Conservation (phyloP, 1,284 basidiomycete genomes). For the Clitocybe nebularis region DNA sequence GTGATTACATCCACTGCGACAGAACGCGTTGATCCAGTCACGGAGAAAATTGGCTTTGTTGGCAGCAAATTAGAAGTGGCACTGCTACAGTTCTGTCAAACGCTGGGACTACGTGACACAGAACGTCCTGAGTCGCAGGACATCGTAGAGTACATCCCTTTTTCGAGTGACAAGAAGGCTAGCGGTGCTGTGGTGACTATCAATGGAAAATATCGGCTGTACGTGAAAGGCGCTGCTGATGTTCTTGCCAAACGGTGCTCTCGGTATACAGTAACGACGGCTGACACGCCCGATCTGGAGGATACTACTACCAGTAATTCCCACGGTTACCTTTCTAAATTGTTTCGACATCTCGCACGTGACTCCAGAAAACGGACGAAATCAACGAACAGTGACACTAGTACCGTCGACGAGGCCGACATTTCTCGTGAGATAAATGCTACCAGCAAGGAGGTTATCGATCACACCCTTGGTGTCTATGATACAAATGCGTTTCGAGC, state of each 20-base stretch:
- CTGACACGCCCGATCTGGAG: too few species aligned
- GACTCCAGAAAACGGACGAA: too few species aligned
- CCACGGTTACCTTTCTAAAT: too few species aligned
- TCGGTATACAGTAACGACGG: too few species aligned
- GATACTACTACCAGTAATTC: too few species aligned
- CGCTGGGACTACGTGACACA: constrained; percentile 66
- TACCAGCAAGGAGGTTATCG: too few species aligned
- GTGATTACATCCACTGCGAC: constrained; percentile 96
- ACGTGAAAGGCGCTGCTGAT: constrained; percentile 93
- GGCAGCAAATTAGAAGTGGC: constrained; percentile 98
- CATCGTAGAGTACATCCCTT: constrained; percentile 89
- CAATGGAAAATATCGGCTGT: constrained; percentile 62
- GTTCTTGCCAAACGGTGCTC: constrained; percentile 82
- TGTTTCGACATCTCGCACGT: too few species aligned
- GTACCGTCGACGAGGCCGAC: too few species aligned
- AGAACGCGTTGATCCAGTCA: constrained; percentile 72
- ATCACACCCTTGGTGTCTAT: too few species aligned
- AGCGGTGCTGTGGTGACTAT: constrained; percentile 88
- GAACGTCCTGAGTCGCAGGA: constrained; percentile 62
- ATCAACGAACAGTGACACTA: too few species aligned
- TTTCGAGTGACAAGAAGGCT: constrained; percentile 92
- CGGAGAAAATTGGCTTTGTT: constrained; percentile 69
- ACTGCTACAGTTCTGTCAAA: constrained; percentile 85
- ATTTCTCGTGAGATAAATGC: too few species aligned
- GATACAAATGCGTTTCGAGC: constrained; percentile 91